Evolutionary conservation across 2,329 filamentous ascomycete genomes (phyloP).

Genomic region (Fusarium piperis): DNA sequence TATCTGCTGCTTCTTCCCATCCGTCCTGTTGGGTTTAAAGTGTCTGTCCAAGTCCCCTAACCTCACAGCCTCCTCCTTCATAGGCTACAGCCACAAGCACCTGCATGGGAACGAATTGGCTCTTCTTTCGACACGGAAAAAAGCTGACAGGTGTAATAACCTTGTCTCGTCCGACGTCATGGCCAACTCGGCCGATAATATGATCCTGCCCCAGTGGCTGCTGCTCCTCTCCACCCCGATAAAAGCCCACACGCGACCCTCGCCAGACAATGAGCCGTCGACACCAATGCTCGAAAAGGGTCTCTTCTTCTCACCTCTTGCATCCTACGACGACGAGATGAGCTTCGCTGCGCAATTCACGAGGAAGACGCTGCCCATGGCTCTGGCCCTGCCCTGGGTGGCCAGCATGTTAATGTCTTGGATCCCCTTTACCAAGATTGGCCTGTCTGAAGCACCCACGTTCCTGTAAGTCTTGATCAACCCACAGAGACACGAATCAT

Average conservation of each 20-base stretch:
- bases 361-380: slow-evolving; percentile 18
- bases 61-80: neutral
- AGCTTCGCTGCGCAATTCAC: neutral
- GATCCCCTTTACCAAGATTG: slow-evolving; percentile 28
- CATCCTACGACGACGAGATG: neutral
- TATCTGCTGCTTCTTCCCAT: neutral
- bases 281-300: neutral
- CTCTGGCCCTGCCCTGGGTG: slow-evolving; percentile 26
- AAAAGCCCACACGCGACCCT: neutral
- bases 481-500: neutral
- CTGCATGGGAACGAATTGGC: neutral
- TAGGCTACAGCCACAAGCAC: neutral
- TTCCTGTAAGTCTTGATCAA: slow-evolving; percentile 17
- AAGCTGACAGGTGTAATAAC: neutral
- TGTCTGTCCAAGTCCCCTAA: neutral
- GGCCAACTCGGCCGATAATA: neutral
- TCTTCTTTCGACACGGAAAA: neutral
- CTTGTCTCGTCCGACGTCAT: slow-evolving; percentile 1
- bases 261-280: neutral
- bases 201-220: slow-evolving; percentile 20
- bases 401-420: slow-evolving; percentile 29
- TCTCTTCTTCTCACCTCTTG: neutral
- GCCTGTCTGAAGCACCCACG: slow-evolving; percentile 13
- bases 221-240: neutral
- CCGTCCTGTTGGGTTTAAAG: neutral